Base-by-base conservation (phyloP, 352 stramenopile genomes). In the Pythium sukuiense region DNA sequence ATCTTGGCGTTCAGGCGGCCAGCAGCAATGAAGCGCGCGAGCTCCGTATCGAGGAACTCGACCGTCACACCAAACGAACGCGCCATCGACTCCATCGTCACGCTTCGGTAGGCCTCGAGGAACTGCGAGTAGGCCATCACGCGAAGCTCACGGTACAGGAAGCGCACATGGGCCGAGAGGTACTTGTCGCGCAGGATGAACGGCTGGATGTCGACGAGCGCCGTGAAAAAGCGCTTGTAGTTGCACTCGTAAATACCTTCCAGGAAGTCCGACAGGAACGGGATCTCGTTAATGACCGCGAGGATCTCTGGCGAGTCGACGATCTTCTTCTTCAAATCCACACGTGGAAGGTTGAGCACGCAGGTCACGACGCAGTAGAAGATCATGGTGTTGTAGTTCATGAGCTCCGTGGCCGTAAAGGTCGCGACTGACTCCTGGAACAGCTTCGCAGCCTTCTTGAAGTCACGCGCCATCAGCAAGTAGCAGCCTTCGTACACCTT, bases 41-140 rank as follows among this genome's bases (percentile, higher is more conserved):
- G 89, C 71, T 99, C 97, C 59, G 81, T 87, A 83, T 99, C 97
- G 55, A 99, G 74, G 67, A 99, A 99, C 30, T 89, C 83, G 14
- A 93, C 76, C 6, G 78, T 88, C 7, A 99, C 92, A 48, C 97
- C 97, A 83, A 99, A 99, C n/a, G 94, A 91, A 24, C 74, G 66
- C 0, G 97, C 93, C 97, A 99, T 99, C 43, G 91, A 98, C 41
- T 88, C 75, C 58, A 99, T 89, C 33, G 97, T 99, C 20, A 99
- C 98, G 59, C 89, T 93, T 67, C 85, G 85, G 77, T 99, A 99
- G 3, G 96, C 96, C 71, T 99, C 96, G 57, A 99, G 85, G 82
- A 99, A 99, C 77, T 99, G 97, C 59, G 92, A 85, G 77, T 99
- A 99, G 14, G 92, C 98, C 14, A 99, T 74, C 55, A 99, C 94